These are phyloP conservation scores for Piromyces finnis DNA, from an alignment of 192 early-diverging fungal genomes.

Conservation along the genomic window DNA sequence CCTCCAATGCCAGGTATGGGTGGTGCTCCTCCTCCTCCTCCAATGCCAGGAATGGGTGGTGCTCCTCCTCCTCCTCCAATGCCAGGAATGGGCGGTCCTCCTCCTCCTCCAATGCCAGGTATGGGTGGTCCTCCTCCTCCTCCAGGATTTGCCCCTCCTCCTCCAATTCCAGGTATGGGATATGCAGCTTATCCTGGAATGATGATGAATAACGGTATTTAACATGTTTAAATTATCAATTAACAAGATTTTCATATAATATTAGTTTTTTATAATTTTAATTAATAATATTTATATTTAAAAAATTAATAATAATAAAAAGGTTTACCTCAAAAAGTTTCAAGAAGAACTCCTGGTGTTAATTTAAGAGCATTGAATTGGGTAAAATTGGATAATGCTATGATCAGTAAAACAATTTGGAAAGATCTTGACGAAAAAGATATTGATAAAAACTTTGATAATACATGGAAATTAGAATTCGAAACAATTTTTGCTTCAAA, in stretches of 20 bases:
- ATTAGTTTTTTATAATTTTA: too few species aligned
- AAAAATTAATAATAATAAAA: neutral
- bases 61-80: constrained; percentile 15
- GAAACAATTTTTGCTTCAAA: neutral
- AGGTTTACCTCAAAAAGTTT: neutral
- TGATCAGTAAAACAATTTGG: neutral
- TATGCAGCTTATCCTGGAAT: constrained; percentile 8
- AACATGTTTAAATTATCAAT: too few species aligned
- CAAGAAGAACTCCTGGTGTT: neutral
- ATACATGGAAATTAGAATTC: neutral
- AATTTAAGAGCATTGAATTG: neutral
- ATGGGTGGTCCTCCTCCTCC: neutral
- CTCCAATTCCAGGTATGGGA: too few species aligned
- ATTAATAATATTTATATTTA: too few species aligned
- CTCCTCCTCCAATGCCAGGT: constrained; percentile 1
- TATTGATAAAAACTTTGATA: neutral
- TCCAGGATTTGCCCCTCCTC: constrained; percentile 11
- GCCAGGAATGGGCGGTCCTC: neutral
- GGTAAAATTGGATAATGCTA: neutral
- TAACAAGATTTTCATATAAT: too few species aligned
- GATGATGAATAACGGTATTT: neutral
- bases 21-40: neutral
- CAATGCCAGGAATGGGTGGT: neutral
- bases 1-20: too few species aligned
- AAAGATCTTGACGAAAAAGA: neutral